Evolutionary conservation across 2,329 filamentous ascomycete genomes (phyloP).

Genomic region (Capronia epimyces): DNA sequence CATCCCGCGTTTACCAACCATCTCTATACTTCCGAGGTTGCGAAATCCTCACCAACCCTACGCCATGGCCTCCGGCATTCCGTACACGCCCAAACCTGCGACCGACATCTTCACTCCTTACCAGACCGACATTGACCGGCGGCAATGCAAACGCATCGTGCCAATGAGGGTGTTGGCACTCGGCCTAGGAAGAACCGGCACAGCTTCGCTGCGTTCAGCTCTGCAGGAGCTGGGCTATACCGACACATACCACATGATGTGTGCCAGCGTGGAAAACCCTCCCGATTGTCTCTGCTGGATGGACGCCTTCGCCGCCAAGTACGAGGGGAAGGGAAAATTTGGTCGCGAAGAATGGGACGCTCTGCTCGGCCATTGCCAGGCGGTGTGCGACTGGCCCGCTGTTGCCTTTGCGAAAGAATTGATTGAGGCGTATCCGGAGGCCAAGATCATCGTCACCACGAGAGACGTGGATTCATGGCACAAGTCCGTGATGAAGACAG

Average conservation of each 20-base stretch:
- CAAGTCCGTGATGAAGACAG: constrained; percentile 60
- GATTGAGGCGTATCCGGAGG: constrained; percentile 65
- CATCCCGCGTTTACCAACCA: background rate
- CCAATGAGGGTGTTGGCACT: constrained; percentile 69
- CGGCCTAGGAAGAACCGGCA: constrained; percentile 65
- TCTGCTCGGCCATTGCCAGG: constrained; percentile 58
- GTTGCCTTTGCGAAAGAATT: constrained; percentile 64
- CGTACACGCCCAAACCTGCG: constrained; percentile 36
- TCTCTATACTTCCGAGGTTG: constrained; percentile 1
- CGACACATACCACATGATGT: constrained; percentile 66
- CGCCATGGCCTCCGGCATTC: constrained; percentile 29
- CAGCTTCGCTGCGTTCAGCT: constrained; percentile 61
- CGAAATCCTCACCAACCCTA: constrained; percentile 2
- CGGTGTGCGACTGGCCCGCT: constrained; percentile 64
- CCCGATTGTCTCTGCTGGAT: constrained; percentile 65
- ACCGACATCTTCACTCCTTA: constrained; percentile 50
- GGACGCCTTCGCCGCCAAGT: constrained; percentile 60
- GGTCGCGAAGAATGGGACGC: constrained; percentile 64
- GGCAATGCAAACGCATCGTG: constrained; percentile 59
- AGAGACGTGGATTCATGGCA: constrained; percentile 63
- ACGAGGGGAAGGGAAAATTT: constrained; percentile 57
- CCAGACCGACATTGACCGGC: constrained; percentile 63
- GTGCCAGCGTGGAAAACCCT: constrained; percentile 61
- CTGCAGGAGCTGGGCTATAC: constrained; percentile 62
- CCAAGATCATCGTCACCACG: constrained; percentile 64